phyloP scores from a whole-genome alignment of 495 filamentous ascomycete genomes.

The Copromyces sp. region DNA sequence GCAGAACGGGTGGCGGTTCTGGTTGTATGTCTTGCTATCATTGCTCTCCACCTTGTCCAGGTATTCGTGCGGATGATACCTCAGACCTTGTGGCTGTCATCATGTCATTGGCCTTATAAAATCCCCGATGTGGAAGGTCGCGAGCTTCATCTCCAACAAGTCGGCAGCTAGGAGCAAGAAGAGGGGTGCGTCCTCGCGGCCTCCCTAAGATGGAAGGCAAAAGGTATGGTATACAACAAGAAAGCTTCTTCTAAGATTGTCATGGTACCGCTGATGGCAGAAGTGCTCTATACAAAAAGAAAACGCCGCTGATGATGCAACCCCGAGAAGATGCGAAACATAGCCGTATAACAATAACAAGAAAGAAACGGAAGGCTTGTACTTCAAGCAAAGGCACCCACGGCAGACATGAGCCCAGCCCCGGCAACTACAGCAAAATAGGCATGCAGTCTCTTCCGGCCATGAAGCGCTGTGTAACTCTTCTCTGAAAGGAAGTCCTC shows the following conservation, averaged over 20 bases:
- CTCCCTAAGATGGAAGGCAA: neutral
- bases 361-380: neutral
- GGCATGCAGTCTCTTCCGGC: constrained; percentile 60
- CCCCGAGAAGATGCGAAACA: constrained; percentile 4
- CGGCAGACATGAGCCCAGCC: constrained; percentile 72
- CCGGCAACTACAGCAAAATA: constrained; percentile 69
- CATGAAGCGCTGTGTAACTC: constrained; percentile 67
- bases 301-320: neutral
- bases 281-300: neutral
- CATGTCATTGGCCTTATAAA: neutral
- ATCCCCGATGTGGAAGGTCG: neutral
- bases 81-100: neutral
- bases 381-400: constrained; percentile 73
- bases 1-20: neutral
- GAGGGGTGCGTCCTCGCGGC: neutral
- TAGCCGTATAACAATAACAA: neutral
- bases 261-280: neutral
- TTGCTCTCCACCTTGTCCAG: neutral
- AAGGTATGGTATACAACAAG: neutral
- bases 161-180: neutral
- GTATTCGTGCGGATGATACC: neutral
- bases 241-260: neutral
- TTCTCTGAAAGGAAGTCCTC: constrained; percentile 89
- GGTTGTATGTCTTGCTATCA: neutral
- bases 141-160: neutral